These are phyloP conservation scores for Magnolia officinalis DNA, from an alignment of 164 flowering plant species.

Conservation along the genomic window DNA sequence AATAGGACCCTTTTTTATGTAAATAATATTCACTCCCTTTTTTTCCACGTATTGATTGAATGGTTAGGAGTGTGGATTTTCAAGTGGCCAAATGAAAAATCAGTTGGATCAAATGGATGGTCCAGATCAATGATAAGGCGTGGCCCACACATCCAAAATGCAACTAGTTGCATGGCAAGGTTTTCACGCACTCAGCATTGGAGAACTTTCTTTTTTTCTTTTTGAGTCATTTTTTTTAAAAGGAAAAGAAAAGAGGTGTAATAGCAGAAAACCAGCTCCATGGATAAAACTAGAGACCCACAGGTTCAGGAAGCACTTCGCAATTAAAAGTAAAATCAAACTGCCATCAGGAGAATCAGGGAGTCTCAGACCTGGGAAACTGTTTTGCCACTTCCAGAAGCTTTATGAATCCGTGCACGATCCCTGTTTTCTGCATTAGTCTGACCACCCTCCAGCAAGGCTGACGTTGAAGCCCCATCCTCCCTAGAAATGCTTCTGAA, in stretches of 20 bases:
- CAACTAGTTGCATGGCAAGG: neutral
- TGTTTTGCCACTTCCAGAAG: slow-evolving; percentile 31
- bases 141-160: neutral
- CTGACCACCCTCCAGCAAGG: slow-evolving; percentile 21
- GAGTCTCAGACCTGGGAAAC: slow-evolving; percentile 2
- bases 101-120: neutral
- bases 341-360: neutral
- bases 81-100: neutral
- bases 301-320: too few relatives aligned
- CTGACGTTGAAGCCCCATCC: slow-evolving; percentile 37
- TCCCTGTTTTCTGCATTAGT: slow-evolving; percentile 20
- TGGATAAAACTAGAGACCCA: too few relatives aligned
- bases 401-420: slow-evolving; percentile 26
- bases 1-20: too few relatives aligned
- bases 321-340: neutral
- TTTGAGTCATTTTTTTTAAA: too few relatives aligned
- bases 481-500: slow-evolving; percentile 54
- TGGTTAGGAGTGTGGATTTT: neutral
- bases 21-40: neutral
- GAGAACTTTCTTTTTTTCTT: neutral
- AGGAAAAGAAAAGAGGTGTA: too few relatives aligned
- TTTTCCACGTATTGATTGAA: neutral
- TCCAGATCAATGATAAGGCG: neutral
- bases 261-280: too few relatives aligned
- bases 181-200: neutral